phyloP scores from a whole-genome alignment of 1,284 basidiomycete species.

The Paramarasmius palmivorus region DNA sequence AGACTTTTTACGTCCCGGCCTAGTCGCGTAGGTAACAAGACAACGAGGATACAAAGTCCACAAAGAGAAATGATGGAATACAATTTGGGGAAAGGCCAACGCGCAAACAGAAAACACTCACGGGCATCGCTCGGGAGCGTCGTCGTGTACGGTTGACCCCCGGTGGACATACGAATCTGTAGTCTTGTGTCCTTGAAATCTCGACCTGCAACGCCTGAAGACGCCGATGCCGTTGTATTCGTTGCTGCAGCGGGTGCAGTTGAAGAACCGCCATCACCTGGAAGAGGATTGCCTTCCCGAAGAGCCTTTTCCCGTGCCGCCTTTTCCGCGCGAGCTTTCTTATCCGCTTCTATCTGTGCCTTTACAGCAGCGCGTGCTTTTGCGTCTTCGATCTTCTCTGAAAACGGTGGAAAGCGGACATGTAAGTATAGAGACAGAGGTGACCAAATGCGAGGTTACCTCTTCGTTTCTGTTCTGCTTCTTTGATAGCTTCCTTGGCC shows the following conservation, averaged over 20 bases:
- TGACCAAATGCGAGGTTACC: conserved; percentile 57
- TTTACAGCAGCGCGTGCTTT: conserved; percentile 84
- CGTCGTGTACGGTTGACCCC: conserved; percentile 79
- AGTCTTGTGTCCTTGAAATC: conserved; percentile 84
- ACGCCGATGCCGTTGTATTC: conserved; percentile 34
- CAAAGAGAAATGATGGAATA: conserved; percentile 6
- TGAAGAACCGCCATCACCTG: conserved; percentile 25
- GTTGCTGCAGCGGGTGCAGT: conserved; percentile 29
- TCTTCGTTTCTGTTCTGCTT: conserved; percentile 75
- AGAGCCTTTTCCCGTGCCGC: conserved; percentile 86
- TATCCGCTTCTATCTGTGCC: conserved; percentile 93
- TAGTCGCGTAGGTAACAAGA: no score
- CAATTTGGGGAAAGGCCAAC: background rate
- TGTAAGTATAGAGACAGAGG: background rate
- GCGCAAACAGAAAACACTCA: conserved; percentile 38
- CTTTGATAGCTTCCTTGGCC: conserved; percentile 52
- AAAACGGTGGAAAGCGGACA: background rate
- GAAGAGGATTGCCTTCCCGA: conserved; percentile 66
- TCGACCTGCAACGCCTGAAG: conserved; percentile 53
- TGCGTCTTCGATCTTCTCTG: conserved; percentile 86
- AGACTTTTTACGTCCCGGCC: background rate
- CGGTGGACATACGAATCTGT: conserved; percentile 81
- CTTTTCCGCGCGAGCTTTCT: conserved; percentile 84
- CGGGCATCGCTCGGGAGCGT: conserved; percentile 79
- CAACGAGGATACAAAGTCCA: no score